Conservation (phyloP, 1,284 basidiomycete species). For the Trichosporon sp. region DNA sequence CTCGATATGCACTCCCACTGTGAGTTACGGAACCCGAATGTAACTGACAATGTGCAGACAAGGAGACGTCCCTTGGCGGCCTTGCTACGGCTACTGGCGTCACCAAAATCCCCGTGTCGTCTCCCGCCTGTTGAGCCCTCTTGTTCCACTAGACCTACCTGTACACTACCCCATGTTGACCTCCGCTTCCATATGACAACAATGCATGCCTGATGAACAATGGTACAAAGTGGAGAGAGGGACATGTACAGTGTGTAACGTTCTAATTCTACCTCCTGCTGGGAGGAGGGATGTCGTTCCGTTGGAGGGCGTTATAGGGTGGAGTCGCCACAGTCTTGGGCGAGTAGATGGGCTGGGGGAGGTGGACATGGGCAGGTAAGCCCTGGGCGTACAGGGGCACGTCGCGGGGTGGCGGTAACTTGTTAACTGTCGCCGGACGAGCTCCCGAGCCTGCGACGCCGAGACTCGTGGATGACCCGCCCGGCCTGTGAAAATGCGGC, state of each 20-base stretch:
- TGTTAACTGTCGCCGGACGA: constrained; percentile 26
- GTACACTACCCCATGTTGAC: constrained; percentile 10
- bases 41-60: constrained; percentile 58
- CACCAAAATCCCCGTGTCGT: constrained; percentile 46
- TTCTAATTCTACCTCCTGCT: constrained; percentile 39
- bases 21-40: constrained; percentile 23
- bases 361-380: not conserved
- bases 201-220: constrained; percentile 19
- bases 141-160: not conserved
- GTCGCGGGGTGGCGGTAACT: constrained; percentile 60
- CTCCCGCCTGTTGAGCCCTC: not conserved
- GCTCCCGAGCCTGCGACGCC: constrained; percentile 38
- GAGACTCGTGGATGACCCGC: constrained; percentile 39
- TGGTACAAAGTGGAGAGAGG: not conserved
- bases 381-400: constrained; percentile 15
- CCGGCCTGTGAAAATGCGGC: constrained; percentile 47
- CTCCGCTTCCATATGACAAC: constrained; percentile 9
- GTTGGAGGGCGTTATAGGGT: not conserved
- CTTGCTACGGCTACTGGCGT: constrained; percentile 61
- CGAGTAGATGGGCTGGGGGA: constrained; percentile 10
- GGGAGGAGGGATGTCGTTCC: constrained; percentile 10
- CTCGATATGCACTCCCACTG: constrained; percentile 59
- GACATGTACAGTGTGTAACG: constrained; percentile 23
- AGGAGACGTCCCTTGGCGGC: constrained; percentile 74
- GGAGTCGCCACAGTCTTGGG: not conserved